A percentile compares a stretch with the other conserved stretches of the same genome.
Evolutionary conservation across 139 green algal genomes (phyloP).

Genomic region (Edaphochlamys debaryana): DNA sequence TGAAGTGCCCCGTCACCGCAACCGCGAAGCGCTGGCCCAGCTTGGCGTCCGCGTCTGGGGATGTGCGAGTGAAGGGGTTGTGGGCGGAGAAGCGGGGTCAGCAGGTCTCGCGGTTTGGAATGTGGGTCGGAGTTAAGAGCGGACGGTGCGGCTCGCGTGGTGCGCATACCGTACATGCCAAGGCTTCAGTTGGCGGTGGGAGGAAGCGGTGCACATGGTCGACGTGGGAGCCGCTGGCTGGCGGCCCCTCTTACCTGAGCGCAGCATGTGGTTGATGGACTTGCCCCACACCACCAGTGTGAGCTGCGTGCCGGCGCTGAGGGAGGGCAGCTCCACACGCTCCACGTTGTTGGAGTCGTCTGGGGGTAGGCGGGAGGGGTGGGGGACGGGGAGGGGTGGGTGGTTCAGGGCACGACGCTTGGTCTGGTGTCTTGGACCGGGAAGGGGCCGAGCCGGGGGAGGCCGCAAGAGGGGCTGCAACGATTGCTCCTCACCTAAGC

Average conservation of each 20-base stretch:
- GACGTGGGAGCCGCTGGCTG: no score
- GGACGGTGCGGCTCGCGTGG: no score
- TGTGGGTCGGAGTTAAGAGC: no score
- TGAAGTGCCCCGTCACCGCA: neutral
- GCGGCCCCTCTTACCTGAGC: no score
- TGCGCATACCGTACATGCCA: no score
- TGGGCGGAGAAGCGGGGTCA: no score
- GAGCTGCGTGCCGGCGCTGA: neutral
- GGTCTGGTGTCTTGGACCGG: neutral
- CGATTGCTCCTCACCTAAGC: neutral
- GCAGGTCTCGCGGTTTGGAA: no score
- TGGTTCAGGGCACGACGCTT: neutral
- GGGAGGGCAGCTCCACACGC: neutral
- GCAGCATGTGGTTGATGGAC: constrained; percentile 13
- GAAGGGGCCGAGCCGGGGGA: neutral
- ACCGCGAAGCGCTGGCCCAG: neutral
- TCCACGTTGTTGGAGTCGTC: constrained; percentile 12
- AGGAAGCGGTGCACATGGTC: no score
- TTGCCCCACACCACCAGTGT: neutral
- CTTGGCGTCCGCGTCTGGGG: neutral
- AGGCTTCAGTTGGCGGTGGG: no score
- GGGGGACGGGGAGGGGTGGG: neutral
- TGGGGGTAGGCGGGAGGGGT: neutral
- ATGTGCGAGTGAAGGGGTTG: no score
- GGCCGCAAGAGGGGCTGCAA: neutral